Evolutionary conservation across 352 stramenopile genomes (phyloP), one percentile per base, ranked within the genome.

Genomic region (Phytophthora aleatoria): DNA sequence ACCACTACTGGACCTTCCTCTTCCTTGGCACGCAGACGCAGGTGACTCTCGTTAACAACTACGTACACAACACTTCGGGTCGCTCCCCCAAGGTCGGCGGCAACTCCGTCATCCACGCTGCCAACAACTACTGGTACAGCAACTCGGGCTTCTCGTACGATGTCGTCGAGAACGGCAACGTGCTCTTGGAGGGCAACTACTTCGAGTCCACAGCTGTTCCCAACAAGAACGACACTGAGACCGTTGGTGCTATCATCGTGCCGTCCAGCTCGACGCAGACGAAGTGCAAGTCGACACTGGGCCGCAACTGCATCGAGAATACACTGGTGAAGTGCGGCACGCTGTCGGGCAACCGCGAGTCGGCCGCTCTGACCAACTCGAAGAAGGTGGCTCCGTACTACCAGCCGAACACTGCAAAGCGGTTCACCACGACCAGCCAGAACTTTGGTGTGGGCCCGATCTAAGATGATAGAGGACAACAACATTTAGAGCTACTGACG

Each of bases 51-150:
- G 10, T 73, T 20, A 69, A 75, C 50, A 82, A 82, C 60, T 77
- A 52, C 44, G 52, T 83, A 27, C 74, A 80, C 64, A 53, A 71
- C 47, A 83, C 68, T 52, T 83, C 74, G 4, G 71, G 71, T 1
- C 71, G 71, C 47, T 73, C 68, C 7, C 71, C 74, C 48, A 74
- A 74, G 55, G 63, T 70, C 38, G 59, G 58, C 24, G 66, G 54
- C 38, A 66, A 10, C 60, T 62, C 70, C 26, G 31, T 74, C 28
- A 61, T 66, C 11, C 73, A 81, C 50, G 60, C 71, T 3, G 72
- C 57, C 35, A 81, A 81, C 64, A 84, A 84, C 70, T 77, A 81
- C 67, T 84, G 72, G 72, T 67, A 53, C 36, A 70, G 69, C 60
- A 84, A 77, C 59, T 69, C 72, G 30, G 73, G 64, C 15, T 64